These are phyloP conservation scores for Ceratocystis cubensis DNA, from an alignment of 2,329 filamentous ascomycete genomes.

Conservation along the genomic window DNA sequence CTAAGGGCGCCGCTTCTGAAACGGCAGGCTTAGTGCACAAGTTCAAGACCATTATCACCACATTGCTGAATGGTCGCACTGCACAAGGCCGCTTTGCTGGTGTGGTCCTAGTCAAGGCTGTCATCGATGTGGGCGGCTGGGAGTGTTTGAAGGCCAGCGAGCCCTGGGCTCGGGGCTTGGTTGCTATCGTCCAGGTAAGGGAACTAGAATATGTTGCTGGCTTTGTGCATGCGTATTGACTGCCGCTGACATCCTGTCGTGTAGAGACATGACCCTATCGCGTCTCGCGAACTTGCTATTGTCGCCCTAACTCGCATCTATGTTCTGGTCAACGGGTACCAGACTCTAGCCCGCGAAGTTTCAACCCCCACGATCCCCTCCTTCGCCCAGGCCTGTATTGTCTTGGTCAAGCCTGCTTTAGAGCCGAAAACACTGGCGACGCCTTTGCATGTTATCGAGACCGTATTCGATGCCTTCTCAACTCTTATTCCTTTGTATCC, in stretches of 20 bases:
- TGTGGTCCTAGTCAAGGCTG: conserved; percentile 64
- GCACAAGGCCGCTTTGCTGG: conserved; percentile 65
- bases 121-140: conserved; percentile 73
- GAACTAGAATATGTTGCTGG: conserved; percentile 20
- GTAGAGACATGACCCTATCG: conserved; percentile 65
- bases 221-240: conserved; percentile 8
- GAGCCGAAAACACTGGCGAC: conserved; percentile 29
- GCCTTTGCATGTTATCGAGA: conserved; percentile 45
- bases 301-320: conserved; percentile 75
- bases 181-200: conserved; percentile 59
- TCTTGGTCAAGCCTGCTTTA: conserved; percentile 43
- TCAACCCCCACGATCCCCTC: conserved; percentile 67
- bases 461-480: conserved; percentile 57
- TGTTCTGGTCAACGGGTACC: conserved; percentile 66
- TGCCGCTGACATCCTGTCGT: conserved; percentile 22
- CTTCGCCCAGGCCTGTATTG: conserved; percentile 62
- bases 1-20: conserved; percentile 51
- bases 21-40: conserved; percentile 62
- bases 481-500: conserved; percentile 68
- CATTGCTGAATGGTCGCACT: conserved; percentile 64
- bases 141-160: conserved; percentile 62
- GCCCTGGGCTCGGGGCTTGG: conserved; percentile 64
- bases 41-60: conserved; percentile 63
- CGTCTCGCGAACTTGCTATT: conserved; percentile 64
- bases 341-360: conserved; percentile 73